Conservation (phyloP, 306 rosid genomes). For the Vicia villosa region DNA sequence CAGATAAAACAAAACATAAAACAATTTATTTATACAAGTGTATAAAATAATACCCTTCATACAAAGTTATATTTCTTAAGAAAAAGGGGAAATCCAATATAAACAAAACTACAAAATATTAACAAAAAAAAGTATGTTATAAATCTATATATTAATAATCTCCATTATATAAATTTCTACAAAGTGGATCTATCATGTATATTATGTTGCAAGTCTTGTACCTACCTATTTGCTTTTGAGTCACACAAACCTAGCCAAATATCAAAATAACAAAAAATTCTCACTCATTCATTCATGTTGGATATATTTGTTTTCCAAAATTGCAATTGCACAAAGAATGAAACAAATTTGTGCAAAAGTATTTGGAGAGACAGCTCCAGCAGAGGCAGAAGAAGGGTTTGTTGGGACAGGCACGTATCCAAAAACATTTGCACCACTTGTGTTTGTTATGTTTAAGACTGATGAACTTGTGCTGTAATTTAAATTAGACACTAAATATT, state of each 20-base stretch:
- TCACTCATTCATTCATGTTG: constrained; percentile 5
- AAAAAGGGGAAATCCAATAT: neutral
- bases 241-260: neutral
- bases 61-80: neutral
- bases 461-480: constrained; percentile 76
- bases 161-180: constrained; percentile 33
- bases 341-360: constrained; percentile 33
- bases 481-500: neutral
- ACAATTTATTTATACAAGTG: neutral
- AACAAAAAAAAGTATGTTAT: constrained; percentile 14
- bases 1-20: neutral
- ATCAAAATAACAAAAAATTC: constrained; percentile 19
- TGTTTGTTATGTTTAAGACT: constrained; percentile 68
- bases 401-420: constrained; percentile 73
- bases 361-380: constrained; percentile 36
- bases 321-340: constrained; percentile 41
- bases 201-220: neutral
- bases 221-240: neutral
- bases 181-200: constrained; percentile 17
- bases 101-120: neutral
- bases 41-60: neutral
- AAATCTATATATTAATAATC: constrained; percentile 26
- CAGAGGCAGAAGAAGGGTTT: constrained; percentile 51
- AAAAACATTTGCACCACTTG: constrained; percentile 76
- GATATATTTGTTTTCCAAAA: constrained; percentile 21